A percentile compares a stretch with the other conserved stretches of the same genome.
Conservation (phyloP, 2,329 filamentous ascomycete species). For the Alternaria arbusti region DNA sequence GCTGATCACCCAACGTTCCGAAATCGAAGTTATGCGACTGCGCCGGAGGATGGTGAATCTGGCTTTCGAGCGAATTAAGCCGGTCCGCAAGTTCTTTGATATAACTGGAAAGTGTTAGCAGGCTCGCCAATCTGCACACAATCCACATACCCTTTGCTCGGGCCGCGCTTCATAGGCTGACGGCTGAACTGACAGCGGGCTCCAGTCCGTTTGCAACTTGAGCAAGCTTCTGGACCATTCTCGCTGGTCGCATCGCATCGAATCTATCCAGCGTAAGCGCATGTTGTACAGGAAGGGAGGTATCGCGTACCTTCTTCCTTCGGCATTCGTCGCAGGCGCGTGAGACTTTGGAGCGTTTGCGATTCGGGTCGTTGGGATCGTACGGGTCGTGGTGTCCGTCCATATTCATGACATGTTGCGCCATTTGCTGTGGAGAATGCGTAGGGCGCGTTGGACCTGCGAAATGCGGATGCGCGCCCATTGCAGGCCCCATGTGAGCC, state of each 20-base stretch:
- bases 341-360: slow-evolving; percentile 51
- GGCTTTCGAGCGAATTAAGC: slow-evolving; percentile 47
- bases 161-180: slow-evolving; percentile 51
- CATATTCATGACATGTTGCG: slow-evolving; percentile 47
- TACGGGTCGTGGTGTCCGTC: slow-evolving; percentile 44
- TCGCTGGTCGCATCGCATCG: slow-evolving; percentile 50
- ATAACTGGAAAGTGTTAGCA: slow-evolving; percentile 38
- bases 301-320: slow-evolving; percentile 47
- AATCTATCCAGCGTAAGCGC: slow-evolving; percentile 39
- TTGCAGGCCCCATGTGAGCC: slow-evolving; percentile 33
- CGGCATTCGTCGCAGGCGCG: slow-evolving; percentile 52
- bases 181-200: slow-evolving; percentile 51
- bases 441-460: slow-evolving; percentile 44
- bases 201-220: slow-evolving; percentile 49
- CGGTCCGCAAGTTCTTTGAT: slow-evolving; percentile 51
- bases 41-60: slow-evolving; percentile 41
- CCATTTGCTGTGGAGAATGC: slow-evolving; percentile 50
- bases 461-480: slow-evolving; percentile 44
- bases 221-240: slow-evolving; percentile 49
- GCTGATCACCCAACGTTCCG: slow-evolving; percentile 35
- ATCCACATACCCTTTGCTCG: slow-evolving; percentile 47
- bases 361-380: slow-evolving; percentile 44
- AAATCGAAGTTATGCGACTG: slow-evolving; percentile 42
- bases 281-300: not conserved
- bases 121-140: not conserved